A percentile compares a stretch with the other conserved stretches of the same genome.
Evolutionary conservation across 305 asterid genomes (phyloP).

Genomic region (Nicotiana rustica): DNA sequence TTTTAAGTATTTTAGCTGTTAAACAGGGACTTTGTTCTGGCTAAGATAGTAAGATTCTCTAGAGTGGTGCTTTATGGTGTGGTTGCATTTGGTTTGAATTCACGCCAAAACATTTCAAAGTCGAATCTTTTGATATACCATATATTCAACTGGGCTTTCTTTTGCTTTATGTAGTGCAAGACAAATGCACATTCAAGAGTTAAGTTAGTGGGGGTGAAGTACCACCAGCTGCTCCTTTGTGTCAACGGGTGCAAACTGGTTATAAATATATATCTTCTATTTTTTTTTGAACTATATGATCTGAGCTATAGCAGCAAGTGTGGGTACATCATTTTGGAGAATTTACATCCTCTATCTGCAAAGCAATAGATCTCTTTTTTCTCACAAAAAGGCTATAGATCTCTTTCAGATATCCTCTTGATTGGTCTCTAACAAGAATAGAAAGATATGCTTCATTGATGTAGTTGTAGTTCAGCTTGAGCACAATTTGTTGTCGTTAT

Average conservation of each 20-base stretch:
- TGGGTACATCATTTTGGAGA: neutral
- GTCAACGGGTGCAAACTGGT: neutral
- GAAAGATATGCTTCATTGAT: constrained; percentile 28
- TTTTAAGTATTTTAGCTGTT: neutral
- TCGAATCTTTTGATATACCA: neutral
- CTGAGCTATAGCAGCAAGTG: neutral
- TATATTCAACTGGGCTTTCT: constrained; percentile 11
- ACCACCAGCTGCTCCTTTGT: neutral
- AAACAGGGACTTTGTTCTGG: neutral
- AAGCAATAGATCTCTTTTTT: neutral
- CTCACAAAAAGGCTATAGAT: neutral
- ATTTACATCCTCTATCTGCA: neutral
- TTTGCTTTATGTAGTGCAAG: constrained; percentile 2
- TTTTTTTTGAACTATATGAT: neutral
- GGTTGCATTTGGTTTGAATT: neutral
- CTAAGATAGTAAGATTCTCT: neutral
- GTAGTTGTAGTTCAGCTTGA: constrained; percentile 4
- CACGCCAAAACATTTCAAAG: constrained; percentile 10
- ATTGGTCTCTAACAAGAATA: constrained; percentile 15
- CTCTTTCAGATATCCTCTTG: neutral
- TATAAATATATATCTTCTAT: neutral
- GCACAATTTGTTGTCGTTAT: neutral
- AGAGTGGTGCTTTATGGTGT: neutral
- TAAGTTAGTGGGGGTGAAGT: constrained; percentile 4
- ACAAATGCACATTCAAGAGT: neutral